Base-by-base conservation (phyloP, 2,329 filamentous ascomycete species). In the Exophiala oligosperma region DNA sequence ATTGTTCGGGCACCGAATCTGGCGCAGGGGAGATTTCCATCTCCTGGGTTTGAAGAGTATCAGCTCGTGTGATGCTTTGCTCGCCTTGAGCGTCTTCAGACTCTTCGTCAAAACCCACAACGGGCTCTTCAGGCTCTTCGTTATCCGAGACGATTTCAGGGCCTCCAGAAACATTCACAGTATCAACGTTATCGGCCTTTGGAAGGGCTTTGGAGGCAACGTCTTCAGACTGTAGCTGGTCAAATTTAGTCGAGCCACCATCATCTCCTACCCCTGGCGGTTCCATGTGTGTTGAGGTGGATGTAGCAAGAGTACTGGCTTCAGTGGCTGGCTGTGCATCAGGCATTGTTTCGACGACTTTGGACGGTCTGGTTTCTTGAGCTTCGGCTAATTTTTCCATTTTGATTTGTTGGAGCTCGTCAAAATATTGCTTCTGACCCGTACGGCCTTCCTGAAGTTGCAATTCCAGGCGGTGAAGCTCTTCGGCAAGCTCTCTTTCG, bases 401-500 rank as follows among this genome's bases (percentile, higher is more conserved):
- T 40, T 76, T 77, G 21, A 83, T 71, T 51, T 68, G 69, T 58
- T 78, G 75, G n/a, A 83, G 70, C 63, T 83, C 80, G 32, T 75
- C 71, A 4, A 77, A 67, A 43, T 82, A 75, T 47, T 73, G 71
- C 53, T 73, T 71, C 61, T 75, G 73, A 43, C 71, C 76, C 66
- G 65, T 73, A 67, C 70, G 72, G 61, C 71, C 73, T 68, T 65
- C 76, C 71, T 68, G 67, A 49, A 73, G 72, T 14, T 73, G 67
- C 12, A 70, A 66, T 47, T 70, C 69, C 6, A 77, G 67, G 52
- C 75, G 73, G 7, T 76, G 73, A 52, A 81, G 77, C 60, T 83
- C 77, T 29, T 72, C 71, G 9, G 75, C 60, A 4, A 82, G 62
- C 47, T 72, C 70, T 17, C 74, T 73, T 67, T 76, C 62, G 63